Base-by-base conservation (phyloP, 352 stramenopile species). In the Globisporangium takayamanum region DNA sequence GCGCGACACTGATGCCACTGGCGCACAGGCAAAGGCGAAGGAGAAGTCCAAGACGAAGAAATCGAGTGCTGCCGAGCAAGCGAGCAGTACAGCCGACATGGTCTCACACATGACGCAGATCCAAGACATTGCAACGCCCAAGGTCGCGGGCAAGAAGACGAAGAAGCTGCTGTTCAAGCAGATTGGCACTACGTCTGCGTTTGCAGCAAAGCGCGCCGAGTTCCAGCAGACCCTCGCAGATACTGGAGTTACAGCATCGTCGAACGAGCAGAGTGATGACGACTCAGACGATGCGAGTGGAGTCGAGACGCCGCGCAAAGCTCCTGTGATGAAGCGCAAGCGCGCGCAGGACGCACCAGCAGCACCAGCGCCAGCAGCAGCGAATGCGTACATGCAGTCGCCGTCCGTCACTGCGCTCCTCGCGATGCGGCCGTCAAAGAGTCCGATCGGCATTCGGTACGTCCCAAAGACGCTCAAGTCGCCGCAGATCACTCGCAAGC, bases 61-160 rank as follows among this genome's bases (percentile, higher is more conserved):
- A 22, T 55, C 80, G 60, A 74, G 62, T 14, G 60, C 54, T n/a
- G 70, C 74, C 37, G 73, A 81, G 47, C 64, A 80, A 49, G 67
- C 73, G 20, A 57, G 83, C 45, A 71, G 69, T 7, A 81, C 80
- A 53, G 73, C 69, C 56, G 74, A 80, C n/a, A 57, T 83, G 47
- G 71, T 86, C 33, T 60, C 73, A 41, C 64, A 66, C 46, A 78
- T 86, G 50, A 65, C 55, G 25, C 76, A 74, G 45, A 75, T 85
- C 58, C 74, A 87, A 49, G 80, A 90, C 33, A 74, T 88, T 30
- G 71, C 62, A 36, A 90, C 80, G 12, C 80, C 80, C 22, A 88
- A 86, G 60, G 74, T 87, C 14, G 46, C 76, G n/a, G 56, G 50
- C 10, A 88, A 87, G 61, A 88, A 86, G 50, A 60, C 51, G 5